Conservation (phyloP, 495 filamentous ascomycete species). For the Xanthoparmelia taractica region DNA sequence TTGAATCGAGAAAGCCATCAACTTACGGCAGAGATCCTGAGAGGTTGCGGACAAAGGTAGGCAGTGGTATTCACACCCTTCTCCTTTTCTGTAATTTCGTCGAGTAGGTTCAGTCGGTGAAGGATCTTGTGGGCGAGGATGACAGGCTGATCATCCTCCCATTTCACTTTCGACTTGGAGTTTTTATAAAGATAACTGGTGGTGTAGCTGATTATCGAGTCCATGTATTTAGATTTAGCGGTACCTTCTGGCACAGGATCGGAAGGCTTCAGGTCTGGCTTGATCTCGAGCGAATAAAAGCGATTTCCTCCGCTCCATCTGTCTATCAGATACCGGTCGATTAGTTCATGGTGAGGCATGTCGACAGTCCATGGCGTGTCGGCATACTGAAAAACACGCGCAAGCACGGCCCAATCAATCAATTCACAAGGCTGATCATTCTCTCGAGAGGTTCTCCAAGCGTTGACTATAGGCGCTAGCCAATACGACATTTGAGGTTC, state of each 20-base stretch:
- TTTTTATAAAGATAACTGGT: conserved; percentile 49
- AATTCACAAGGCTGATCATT: conserved; percentile 30
- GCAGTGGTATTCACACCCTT: conserved; percentile 31
- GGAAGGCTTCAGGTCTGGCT: conserved; percentile 36
- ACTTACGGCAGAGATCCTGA: conserved; percentile 71
- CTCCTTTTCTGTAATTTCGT: conserved; percentile 49
- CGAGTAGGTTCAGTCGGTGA: conserved; percentile 74
- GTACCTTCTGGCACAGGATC: conserved; percentile 48
- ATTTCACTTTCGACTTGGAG: conserved; percentile 37
- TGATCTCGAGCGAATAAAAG: conserved; percentile 39
- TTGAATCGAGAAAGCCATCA: neutral
- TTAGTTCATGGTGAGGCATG: conserved; percentile 49
- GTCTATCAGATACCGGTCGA: conserved; percentile 64
- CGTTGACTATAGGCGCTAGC: conserved; percentile 53
- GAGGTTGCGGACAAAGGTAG: conserved; percentile 51
- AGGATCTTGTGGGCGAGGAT: conserved; percentile 62
- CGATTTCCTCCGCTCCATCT: conserved; percentile 57
- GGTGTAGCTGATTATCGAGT: conserved; percentile 59
- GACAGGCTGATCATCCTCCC: conserved; percentile 65
- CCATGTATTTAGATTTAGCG: conserved; percentile 44
- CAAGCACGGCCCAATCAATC: conserved; percentile 61
- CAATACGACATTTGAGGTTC: conserved; percentile 71
- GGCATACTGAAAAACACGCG: conserved; percentile 43
- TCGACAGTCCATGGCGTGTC: conserved; percentile 49
- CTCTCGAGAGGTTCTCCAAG: conserved; percentile 18